Evolutionary conservation across 1,284 basidiomycete genomes (phyloP), one percentile per base, ranked within the genome.

Genomic region (Microbotryum lychnidis-dioicae): DNA sequence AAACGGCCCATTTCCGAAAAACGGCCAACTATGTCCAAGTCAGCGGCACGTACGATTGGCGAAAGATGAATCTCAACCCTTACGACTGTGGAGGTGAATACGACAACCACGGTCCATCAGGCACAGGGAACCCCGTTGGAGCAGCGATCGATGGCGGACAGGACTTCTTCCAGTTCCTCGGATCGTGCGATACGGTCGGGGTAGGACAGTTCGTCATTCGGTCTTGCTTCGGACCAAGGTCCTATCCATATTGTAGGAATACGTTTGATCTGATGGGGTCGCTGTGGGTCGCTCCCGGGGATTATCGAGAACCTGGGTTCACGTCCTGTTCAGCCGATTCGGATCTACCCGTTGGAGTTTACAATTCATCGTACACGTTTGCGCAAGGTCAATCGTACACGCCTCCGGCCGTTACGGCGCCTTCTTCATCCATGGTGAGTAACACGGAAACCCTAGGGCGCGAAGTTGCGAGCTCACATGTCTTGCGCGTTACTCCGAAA

Each of bases 111-210:
- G 64, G 64, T 4, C 54, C 64, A 20, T n/a, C 31, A 23, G 64
- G 64, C 37, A 4, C 45, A 21, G 72, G 72, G 20, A 73, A 73
- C 50, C 72, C 72, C 8, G 67, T 66, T 1, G 72, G 72, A 4
- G 72, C 70, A 21, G 66, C 64, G 42, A 64, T 73, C 44, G 58
- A 62, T 46, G 71, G 70, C 3, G 62, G 58, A 44, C 65, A 63
- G 53, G 67, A 27, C 20, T 44, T 44, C 37, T 14, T 31, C 23
- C 31, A 56, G 45, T 54, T 53, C 49, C 27, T 57, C 45, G 72
- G 71, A n/a, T 66, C 65, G 0, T 73, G 72, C 62, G 72, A 73
- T 57, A 71, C 70, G 42, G 69, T 70, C 14, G 70, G 70, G 20
- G 60, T 56, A 16, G 64, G 66, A 1, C 62, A 68, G 6, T 73